These are phyloP conservation scores for Collybiopsis confluens DNA, from an alignment of 768 basidiomycete genomes.

Conservation along the genomic window DNA sequence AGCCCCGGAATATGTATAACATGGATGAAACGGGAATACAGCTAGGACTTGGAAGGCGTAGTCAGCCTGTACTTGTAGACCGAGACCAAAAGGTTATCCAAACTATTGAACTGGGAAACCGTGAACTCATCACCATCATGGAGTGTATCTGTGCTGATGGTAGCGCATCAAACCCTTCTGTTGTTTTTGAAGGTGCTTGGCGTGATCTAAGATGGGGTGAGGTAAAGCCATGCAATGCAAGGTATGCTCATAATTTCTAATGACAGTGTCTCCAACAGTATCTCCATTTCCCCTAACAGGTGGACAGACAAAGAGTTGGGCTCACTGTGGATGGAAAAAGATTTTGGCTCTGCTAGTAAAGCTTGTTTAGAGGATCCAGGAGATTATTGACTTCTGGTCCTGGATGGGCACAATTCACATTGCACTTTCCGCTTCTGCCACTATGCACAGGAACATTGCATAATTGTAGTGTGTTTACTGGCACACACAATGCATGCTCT, in stretches of 20 bases:
- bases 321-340: slow-evolving; percentile 26
- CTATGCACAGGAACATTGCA: slow-evolving; percentile 10
- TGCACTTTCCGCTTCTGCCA: slow-evolving; percentile 10
- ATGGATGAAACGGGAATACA: slow-evolving; percentile 16
- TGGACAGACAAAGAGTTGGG: slow-evolving; percentile 37
- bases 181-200: slow-evolving; percentile 32
- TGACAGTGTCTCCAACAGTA: slow-evolving; percentile 15
- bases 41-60: slow-evolving; percentile 18
- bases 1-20: slow-evolving; percentile 15
- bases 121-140: slow-evolving; percentile 43
- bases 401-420: slow-evolving; percentile 19
- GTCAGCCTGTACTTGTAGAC: slow-evolving; percentile 11
- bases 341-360: slow-evolving; percentile 24
- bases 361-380: not conserved
- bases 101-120: slow-evolving; percentile 24
- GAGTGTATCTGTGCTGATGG: slow-evolving; percentile 43
- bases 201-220: slow-evolving; percentile 11
- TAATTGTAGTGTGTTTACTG: slow-evolving; percentile 16
- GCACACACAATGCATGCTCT: slow-evolving; percentile 15
- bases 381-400: slow-evolving; percentile 11
- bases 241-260: not conserved
- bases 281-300: slow-evolving; percentile 30
- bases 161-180: slow-evolving; percentile 25
- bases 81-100: slow-evolving; percentile 13
- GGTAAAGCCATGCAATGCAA: not conserved